phyloP scores from a whole-genome alignment of 805 yeast species.

The Kluyveromyces starmeri region DNA sequence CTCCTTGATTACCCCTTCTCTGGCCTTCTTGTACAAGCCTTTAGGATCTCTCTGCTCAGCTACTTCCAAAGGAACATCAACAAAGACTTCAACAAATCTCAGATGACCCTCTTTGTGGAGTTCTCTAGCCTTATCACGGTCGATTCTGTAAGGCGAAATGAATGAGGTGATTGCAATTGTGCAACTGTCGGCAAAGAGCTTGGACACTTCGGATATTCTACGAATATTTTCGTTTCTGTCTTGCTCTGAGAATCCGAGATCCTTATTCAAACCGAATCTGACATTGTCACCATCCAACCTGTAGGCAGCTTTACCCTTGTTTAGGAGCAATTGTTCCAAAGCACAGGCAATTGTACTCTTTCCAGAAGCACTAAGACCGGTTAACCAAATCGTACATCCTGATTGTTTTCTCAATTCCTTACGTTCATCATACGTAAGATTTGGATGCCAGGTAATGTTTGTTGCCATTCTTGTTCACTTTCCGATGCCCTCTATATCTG shows the following conservation, averaged over 20 bases:
- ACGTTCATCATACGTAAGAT: slow-evolving; percentile 79
- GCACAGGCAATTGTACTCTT: slow-evolving; percentile 93
- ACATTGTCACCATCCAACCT: slow-evolving; percentile 92
- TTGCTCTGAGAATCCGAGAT: slow-evolving; percentile 82
- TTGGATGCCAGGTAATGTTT: slow-evolving; percentile 93
- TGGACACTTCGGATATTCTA: slow-evolving; percentile 90
- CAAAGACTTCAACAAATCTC: slow-evolving; percentile 84
- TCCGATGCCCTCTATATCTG: neutral
- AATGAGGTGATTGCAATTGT: slow-evolving; percentile 81
- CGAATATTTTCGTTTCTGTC: slow-evolving; percentile 94
- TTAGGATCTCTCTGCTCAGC: slow-evolving; percentile 98
- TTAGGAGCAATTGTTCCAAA: slow-evolving; percentile 70
- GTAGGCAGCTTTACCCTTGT: slow-evolving; percentile 64
- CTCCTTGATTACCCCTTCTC: slow-evolving; percentile 88
- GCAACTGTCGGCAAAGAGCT: slow-evolving; percentile 89
- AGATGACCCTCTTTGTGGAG: slow-evolving; percentile 66
- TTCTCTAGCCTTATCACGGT: slow-evolving; percentile 78
- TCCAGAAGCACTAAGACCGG: slow-evolving; percentile 93
- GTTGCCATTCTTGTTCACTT: slow-evolving; percentile 59
- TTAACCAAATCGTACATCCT: slow-evolving; percentile 91
- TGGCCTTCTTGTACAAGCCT: slow-evolving; percentile 92
- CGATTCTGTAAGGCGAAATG: slow-evolving; percentile 82
- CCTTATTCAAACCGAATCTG: slow-evolving; percentile 91
- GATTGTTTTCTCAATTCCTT: slow-evolving; percentile 59
- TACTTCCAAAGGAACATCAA: slow-evolving; percentile 87